These are phyloP conservation scores for Suillus subluteus DNA, from an alignment of 768 basidiomycete species.

Conservation along the genomic window DNA sequence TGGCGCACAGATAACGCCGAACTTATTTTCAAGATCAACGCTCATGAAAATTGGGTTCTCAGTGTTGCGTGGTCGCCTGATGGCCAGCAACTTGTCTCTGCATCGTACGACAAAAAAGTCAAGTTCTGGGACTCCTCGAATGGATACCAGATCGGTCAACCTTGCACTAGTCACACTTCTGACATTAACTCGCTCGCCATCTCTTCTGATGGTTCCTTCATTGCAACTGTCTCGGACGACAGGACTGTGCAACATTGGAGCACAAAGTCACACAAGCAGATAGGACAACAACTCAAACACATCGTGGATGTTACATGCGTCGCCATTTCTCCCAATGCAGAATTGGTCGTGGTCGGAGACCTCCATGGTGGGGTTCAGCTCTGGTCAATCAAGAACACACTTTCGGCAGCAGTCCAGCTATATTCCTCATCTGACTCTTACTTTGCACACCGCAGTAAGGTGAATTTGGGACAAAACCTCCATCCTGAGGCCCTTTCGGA, in stretches of 20 bases:
- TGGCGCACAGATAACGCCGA: not conserved
- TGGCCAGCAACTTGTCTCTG: not conserved
- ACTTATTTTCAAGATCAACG: not conserved
- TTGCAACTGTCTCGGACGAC: not conserved
- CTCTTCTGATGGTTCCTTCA: not conserved
- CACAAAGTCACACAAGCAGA: not conserved
- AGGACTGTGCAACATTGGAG: not conserved
- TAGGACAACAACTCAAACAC: not conserved
- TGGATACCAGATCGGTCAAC: not conserved
- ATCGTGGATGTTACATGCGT: not conserved
- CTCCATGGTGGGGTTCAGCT: not conserved
- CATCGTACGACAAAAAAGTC: not conserved
- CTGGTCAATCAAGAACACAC: not conserved
- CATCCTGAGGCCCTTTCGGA: not conserved
- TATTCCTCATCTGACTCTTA: not conserved
- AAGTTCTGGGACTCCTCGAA: constrained; percentile 1
- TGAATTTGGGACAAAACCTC: not conserved
- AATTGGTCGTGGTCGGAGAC: not conserved
- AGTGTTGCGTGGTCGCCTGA: not conserved
- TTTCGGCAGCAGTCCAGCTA: not conserved
- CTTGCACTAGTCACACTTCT: not conserved
- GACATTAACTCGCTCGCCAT: not conserved
- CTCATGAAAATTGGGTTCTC: not conserved
- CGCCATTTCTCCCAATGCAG: not conserved
- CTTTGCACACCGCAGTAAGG: not conserved